These are phyloP conservation scores for Gentiana macrophylla DNA, from an alignment of 257 asterid species.

Conservation along the genomic window DNA sequence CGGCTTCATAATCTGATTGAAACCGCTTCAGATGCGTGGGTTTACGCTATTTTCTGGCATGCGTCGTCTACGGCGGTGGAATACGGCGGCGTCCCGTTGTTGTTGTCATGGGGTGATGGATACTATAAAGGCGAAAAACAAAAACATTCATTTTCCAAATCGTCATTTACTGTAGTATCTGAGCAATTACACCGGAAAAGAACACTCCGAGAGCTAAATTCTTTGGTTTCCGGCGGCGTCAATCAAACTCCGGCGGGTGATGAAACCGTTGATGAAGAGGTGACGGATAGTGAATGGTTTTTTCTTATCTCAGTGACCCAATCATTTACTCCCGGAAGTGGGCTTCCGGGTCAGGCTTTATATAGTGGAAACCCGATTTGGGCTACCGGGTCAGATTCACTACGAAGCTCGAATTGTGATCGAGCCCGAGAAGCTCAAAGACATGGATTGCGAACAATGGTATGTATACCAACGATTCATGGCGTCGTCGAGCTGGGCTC, in stretches of 20 bases:
- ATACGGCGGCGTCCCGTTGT: conserved; percentile 2
- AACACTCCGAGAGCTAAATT: conserved; percentile 24
- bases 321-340: conserved; percentile 15
- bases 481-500: conserved; percentile 34
- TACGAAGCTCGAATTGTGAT: conserved; percentile 16
- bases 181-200: conserved; percentile 26
- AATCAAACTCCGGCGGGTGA: conserved; percentile 1
- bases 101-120: conserved; percentile 26
- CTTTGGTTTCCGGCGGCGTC: conserved; percentile 18
- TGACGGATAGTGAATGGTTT: conserved; percentile 26
- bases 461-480: conserved; percentile 16
- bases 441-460: conserved; percentile 21
- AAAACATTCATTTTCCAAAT: not conserved
- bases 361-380: conserved; percentile 18
- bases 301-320: conserved; percentile 20
- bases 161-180: conserved; percentile 1
- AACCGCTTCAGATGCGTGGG: conserved; percentile 65
- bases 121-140: conserved; percentile 24
- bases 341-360: conserved; percentile 26
- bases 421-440: conserved; percentile 15
- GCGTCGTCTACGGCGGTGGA: conserved; percentile 28
- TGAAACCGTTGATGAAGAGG: conserved; percentile 24
- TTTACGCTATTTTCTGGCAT: conserved; percentile 93
- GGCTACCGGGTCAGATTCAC: conserved; percentile 15
- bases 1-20: conserved; percentile 63